Evolutionary conservation across 352 stramenopile genomes (phyloP), one percentile per base, ranked within the genome.

Genomic region (Phytophthora rubi): DNA sequence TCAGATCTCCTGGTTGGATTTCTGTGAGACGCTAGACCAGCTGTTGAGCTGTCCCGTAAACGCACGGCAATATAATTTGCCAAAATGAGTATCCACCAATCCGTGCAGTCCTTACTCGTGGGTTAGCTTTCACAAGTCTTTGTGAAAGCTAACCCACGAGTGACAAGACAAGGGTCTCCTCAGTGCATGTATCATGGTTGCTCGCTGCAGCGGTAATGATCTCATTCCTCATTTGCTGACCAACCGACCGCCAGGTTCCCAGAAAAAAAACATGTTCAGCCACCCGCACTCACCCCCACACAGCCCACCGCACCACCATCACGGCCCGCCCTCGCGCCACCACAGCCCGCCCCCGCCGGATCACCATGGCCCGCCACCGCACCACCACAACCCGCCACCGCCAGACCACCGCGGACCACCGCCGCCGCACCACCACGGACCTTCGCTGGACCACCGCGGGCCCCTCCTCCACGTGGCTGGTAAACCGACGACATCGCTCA

Each of bases 191-290:
- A 26, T 26, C 2, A 26, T 26, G 23, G 23, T 26, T 35, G 33
- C 33, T 39, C 33, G 33, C 33, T 39, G 33, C 33, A 39, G 7
- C 8, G 33, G 8, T 13, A 7, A 39, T 39, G 33, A 10, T 12
- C 10, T 58, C 58, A 73, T 47, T 63, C 33, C 59, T 62, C 59
- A 64, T 64, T 73, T 59, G 15, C 59, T 35, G 62, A 53, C 49
- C 42, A 39, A 59, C 6, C 42, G 51, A 32, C 59, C 62, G n/a
- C n/a, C 15, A 39, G 13, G 33, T 4, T 12, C 33, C 28, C 44
- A 59, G 49, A n/a, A 53, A 67, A 21, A 48, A 30, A n/a, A 32
- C 35, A 73, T 73, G 66, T 68, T 69, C 35, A 47, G 48, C 28
- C 66, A 33, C 15, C 44, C 59, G n/a, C 42, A 68, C 53, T 64